These are phyloP conservation scores for Hymenochaete sp. DNA, from an alignment of 1,284 basidiomycete species.

Conservation along the genomic window DNA sequence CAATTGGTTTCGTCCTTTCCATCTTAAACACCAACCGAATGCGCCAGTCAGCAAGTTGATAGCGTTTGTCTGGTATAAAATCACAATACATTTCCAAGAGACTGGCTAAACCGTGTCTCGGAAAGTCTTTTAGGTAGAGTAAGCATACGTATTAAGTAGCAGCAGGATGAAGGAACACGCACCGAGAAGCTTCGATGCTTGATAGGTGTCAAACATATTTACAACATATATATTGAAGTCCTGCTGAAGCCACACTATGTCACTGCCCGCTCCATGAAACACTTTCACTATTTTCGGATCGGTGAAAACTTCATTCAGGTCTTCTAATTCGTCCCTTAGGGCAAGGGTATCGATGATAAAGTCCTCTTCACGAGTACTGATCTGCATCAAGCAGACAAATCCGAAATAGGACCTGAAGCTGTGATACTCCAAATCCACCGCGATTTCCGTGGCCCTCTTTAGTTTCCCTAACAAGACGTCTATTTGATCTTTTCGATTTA, in stretches of 20 bases:
- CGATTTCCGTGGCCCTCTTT: slow-evolving; percentile 67
- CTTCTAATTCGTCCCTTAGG: slow-evolving; percentile 69
- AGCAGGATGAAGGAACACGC: slow-evolving; percentile 17
- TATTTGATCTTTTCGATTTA: slow-evolving; percentile 54
- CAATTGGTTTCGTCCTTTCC: neutral
- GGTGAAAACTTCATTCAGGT: slow-evolving; percentile 72
- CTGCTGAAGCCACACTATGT: slow-evolving; percentile 94
- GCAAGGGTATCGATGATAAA: slow-evolving; percentile 81
- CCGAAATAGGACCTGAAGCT: slow-evolving; percentile 78
- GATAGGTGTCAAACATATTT: slow-evolving; percentile 93
- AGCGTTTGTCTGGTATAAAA: slow-evolving; percentile 91
- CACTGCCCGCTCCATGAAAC: slow-evolving; percentile 91
- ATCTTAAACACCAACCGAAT: slow-evolving; percentile 51
- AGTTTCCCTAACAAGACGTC: slow-evolving; percentile 60
- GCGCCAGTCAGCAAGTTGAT: slow-evolving; percentile 95
- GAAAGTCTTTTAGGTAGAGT: slow-evolving; percentile 49
- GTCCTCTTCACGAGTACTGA: slow-evolving; percentile 79
- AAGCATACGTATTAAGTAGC: neutral
- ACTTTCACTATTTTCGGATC: slow-evolving; percentile 84
- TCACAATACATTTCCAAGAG: slow-evolving; percentile 87
- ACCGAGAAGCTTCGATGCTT: slow-evolving; percentile 84
- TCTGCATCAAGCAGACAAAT: slow-evolving; percentile 90
- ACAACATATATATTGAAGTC: slow-evolving; percentile 93
- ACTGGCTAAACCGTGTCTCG: slow-evolving; percentile 74
- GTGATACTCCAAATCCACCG: slow-evolving; percentile 93